Base-by-base conservation (phyloP, 345 rosid species). In the Euphorbia peplus region DNA sequence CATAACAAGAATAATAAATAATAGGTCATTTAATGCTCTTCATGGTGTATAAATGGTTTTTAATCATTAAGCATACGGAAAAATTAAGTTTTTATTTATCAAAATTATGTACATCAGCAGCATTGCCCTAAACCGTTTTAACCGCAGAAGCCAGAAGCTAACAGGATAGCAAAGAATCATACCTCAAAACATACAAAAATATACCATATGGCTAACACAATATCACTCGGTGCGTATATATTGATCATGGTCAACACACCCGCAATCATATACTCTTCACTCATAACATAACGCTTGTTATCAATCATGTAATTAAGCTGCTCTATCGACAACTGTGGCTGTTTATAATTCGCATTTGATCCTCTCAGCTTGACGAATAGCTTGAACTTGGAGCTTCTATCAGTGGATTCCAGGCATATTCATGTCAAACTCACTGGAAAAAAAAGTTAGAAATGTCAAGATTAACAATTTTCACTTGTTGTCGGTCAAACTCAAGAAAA, bases 341-440 rank as follows among this genome's bases (percentile, higher is more conserved):
- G 7, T n/a, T 47, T 14, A 47, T 47, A n/a, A n/a, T n/a, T n/a
- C n/a, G n/a, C 26, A 6, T 52, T 52, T 52, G 26, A 52, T 52
- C 56, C 25, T 19, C 21, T 24, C 56, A 52, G 56, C 12, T 21
- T 52, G 56, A 52, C 8, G 22, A 52, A n/a, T 52, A n/a, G 26
- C 25, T 52, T 21, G 24, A 13, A 4, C 8, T 42, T 52, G 57
- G 22, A 50, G 21, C 21, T 2, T 25, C 5, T 13, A 4, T 24
- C 21, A 56, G 29, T 71, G 48, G 26, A 53, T 29, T 56, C 15
- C 22, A 39, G 35, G 26, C n/a, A 19, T 25, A 46, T 55, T 75
- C 72, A 72, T 37, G 72, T 32, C 83, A 66, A 75, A 55, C 37
- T 79, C 70, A 73, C 80, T 72, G 16, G 4, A 22, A 65, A 8